Percentiles rank a stretch among this genome's conserved stretches.
Evolutionary conservation across 176 grass and related monocot genomes (phyloP).

Genomic region (Oryza coarctata): DNA sequence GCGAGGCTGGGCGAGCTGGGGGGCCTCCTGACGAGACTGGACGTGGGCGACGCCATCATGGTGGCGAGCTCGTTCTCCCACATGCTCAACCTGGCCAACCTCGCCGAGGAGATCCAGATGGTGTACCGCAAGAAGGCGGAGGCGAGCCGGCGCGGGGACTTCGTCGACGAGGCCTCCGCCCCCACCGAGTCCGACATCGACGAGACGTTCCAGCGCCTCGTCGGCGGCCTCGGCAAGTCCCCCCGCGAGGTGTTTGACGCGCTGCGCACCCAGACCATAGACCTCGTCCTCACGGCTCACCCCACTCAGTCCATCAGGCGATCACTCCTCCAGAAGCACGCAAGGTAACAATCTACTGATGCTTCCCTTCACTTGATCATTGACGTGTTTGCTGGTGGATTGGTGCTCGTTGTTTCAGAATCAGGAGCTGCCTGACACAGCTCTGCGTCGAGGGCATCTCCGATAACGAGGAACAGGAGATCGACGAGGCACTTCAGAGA

Average conservation of each 20-base stretch:
- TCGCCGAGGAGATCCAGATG: slow-evolving; percentile 87
- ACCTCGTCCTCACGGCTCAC: slow-evolving; percentile 85
- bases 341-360: slow-evolving; percentile 33
- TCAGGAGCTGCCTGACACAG: slow-evolving; percentile 61
- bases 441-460: slow-evolving; percentile 59
- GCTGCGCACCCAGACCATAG: slow-evolving; percentile 62
- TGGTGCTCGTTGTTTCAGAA: slow-evolving; percentile 27
- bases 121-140: slow-evolving; percentile 54
- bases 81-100: slow-evolving; percentile 83
- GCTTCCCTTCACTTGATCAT: background rate
- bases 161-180: slow-evolving; percentile 62
- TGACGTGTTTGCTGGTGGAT: background rate
- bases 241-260: slow-evolving; percentile 77
- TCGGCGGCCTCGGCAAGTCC: slow-evolving; percentile 53
- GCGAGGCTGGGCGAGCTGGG: slow-evolving; percentile 57
- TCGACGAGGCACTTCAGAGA: slow-evolving; percentile 78
- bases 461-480: slow-evolving; percentile 62
- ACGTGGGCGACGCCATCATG: slow-evolving; percentile 61
- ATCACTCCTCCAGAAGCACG: slow-evolving; percentile 82
- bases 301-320: slow-evolving; percentile 75
- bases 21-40: slow-evolving; percentile 49
- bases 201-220: slow-evolving; percentile 71
- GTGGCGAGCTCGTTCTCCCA: slow-evolving; percentile 74
- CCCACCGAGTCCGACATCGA: slow-evolving; percentile 76
- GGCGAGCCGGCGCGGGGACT: slow-evolving; percentile 42